Evolutionary conservation across 2,329 filamentous ascomycete species (phyloP).

Genomic region (Diaporthe aspalathi): DNA sequence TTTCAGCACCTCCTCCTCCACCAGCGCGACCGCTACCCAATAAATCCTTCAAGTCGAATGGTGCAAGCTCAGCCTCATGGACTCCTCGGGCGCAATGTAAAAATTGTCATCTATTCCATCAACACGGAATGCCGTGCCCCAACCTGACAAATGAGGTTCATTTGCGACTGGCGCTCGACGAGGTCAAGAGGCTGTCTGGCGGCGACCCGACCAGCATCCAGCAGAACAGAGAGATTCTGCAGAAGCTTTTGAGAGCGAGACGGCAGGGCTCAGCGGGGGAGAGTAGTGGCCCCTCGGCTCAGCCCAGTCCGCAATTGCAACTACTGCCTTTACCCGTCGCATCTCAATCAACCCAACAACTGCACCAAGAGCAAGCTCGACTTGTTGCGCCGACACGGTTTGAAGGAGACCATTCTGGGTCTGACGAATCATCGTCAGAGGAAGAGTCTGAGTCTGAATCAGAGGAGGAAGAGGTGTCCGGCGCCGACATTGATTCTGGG

Average conservation of each 20-base stretch:
- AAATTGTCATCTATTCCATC: slow-evolving; percentile 73
- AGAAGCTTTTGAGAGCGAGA: slow-evolving; percentile 26
- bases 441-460: slow-evolving; percentile 21
- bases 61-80: slow-evolving; percentile 40
- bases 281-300: not conserved
- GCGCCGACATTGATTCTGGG: slow-evolving; percentile 5
- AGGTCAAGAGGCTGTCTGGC: slow-evolving; percentile 59
- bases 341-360: slow-evolving; percentile 6
- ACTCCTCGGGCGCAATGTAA: slow-evolving; percentile 71
- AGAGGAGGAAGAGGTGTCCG: not conserved
- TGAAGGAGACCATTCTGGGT: slow-evolving; percentile 1
- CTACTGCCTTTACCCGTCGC: not conserved
- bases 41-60: not conserved
- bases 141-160: slow-evolving; percentile 72
- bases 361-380: slow-evolving; percentile 17
- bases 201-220: slow-evolving; percentile 1
- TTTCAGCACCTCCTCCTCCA: not conserved
- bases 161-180: slow-evolving; percentile 72
- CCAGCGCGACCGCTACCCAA: not conserved
- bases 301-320: slow-evolving; percentile 22
- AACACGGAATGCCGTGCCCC: slow-evolving; percentile 66
- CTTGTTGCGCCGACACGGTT: slow-evolving; percentile 20
- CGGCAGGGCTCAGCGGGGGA: not conserved
- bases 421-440: slow-evolving; percentile 17
- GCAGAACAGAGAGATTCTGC: slow-evolving; percentile 29